Evolutionary conservation across 495 filamentous ascomycete genomes (phyloP), one percentile per base, ranked within the genome.

Genomic region (Stereocaulon alpinum): DNA sequence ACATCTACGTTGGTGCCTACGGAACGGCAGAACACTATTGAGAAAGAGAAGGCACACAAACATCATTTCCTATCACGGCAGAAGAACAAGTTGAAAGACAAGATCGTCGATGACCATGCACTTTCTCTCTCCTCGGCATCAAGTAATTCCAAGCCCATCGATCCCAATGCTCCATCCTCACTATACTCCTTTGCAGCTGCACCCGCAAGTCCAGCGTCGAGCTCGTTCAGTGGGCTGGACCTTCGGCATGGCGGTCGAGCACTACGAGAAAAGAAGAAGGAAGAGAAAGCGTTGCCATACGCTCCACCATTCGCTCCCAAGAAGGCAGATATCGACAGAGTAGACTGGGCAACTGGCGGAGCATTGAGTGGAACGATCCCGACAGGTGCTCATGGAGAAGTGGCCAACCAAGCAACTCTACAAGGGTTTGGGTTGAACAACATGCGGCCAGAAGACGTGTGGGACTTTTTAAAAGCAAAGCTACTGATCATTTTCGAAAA

Each of bases 401-500:
- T 63, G 15, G 43, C 63, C 11, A 55, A 68, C 4, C 73, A 76
- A 15, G 70, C 74, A 30, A 68, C 72, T 17, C 55, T 80, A 12
- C 77, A 78, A 55, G 78, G 79, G 0, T 84, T 88, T 63, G 89
- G 89, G 0, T 73, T 95, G 24, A 81, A 87, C 60, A 89, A 88
- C 63, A 86, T 96, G 83, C 82, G 81, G 6, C 77, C 86, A 1
- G 93, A 99, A 63, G 91, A 96, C 68, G 92, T 91, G 7, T 99
- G 94, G 94, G 89, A 91, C 27, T 87, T 89, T 59, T 72, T 99
- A n/a, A 93, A 92, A 64, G 85, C 87, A 0, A 90, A 89, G 61
- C 68, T 97, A n/a, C 76, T 97, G 12, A 82, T 88, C 49, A 84
- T 96, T 15, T 99, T 99, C 66, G 88, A 96, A 63, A 91, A 88